Evolutionary conservation across 805 yeast species (phyloP).

Genomic region (Saturnispora kantuleensis): DNA sequence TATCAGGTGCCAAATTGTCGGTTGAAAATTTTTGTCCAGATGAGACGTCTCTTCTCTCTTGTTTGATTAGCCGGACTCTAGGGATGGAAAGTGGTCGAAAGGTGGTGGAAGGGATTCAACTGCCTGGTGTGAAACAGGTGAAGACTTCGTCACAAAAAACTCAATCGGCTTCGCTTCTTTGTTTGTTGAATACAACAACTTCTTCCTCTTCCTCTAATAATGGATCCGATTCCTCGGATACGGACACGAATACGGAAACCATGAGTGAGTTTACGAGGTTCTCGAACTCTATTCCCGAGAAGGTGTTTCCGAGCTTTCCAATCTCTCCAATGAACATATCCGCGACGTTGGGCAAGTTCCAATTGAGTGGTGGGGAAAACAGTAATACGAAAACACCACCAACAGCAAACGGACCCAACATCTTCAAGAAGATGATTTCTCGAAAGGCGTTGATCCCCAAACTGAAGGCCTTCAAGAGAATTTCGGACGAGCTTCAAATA

Average conservation of each 20-base stretch:
- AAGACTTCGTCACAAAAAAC: slow-evolving; percentile 4
- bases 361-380: no score
- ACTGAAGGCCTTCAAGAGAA: slow-evolving; percentile 27
- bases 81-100: no score
- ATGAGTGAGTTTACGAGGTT: background rate
- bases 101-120: no score
- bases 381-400: background rate
- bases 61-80: no score
- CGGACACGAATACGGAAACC: background rate
- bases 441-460: slow-evolving; percentile 26
- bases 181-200: slow-evolving; percentile 2
- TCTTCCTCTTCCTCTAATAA: slow-evolving; percentile 1
- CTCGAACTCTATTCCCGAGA: background rate
- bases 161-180: slow-evolving; percentile 8
- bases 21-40: no score
- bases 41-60: no score
- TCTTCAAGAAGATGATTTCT: slow-evolving; percentile 25
- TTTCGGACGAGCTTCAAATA: slow-evolving; percentile 25
- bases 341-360: no score
- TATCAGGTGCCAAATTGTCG: no score
- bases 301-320: background rate
- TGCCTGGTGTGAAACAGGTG: background rate
- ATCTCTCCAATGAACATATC: background rate
- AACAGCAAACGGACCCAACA: slow-evolving; percentile 7
- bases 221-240: background rate